These are phyloP conservation scores for Macrocybe gigantea DNA, from an alignment of 768 basidiomycete species.

Conservation along the genomic window DNA sequence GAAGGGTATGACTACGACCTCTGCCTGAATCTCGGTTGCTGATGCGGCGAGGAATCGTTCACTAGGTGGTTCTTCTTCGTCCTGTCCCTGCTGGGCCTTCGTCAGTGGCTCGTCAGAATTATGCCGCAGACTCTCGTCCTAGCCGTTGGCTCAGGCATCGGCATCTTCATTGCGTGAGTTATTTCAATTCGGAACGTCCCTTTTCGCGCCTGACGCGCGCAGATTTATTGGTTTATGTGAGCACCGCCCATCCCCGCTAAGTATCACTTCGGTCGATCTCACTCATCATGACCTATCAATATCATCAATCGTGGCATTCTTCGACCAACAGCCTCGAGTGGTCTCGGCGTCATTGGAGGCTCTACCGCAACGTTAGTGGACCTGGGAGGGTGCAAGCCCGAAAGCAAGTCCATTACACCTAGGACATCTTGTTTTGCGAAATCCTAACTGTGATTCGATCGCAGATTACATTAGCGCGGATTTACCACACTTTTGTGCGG, in stretches of 20 bases:
- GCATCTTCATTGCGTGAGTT: constrained; percentile 78
- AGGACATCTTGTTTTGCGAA: neutral
- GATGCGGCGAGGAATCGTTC: constrained; percentile 1
- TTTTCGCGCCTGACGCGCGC: constrained; percentile 3
- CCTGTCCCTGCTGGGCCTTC: constrained; percentile 75
- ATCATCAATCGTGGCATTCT: no score
- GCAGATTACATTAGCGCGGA: constrained; percentile 37
- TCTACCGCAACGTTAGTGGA: constrained; percentile 64
- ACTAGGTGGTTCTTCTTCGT: constrained; percentile 75
- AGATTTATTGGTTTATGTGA: constrained; percentile 74
- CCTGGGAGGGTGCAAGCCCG: constrained; percentile 66
- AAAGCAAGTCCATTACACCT: constrained; percentile 25
- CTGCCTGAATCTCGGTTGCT: neutral
- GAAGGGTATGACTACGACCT: constrained; percentile 55
- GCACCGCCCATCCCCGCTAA: constrained; percentile 6
- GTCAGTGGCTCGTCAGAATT: constrained; percentile 84
- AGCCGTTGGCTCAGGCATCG: constrained; percentile 83
- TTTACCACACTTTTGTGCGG: constrained; percentile 55
- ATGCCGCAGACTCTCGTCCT: constrained; percentile 86
- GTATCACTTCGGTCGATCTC: no score
- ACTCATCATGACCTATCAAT: no score
- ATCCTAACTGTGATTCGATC: neutral
- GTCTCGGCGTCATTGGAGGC: constrained; percentile 74
- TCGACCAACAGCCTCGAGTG: constrained; percentile 42
- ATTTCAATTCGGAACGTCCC: constrained; percentile 7